A percentile compares a stretch with the other conserved stretches of the same genome.
Conservation (phyloP, 2,329 filamentous ascomycete species). For the Epicoccum nigrum region DNA sequence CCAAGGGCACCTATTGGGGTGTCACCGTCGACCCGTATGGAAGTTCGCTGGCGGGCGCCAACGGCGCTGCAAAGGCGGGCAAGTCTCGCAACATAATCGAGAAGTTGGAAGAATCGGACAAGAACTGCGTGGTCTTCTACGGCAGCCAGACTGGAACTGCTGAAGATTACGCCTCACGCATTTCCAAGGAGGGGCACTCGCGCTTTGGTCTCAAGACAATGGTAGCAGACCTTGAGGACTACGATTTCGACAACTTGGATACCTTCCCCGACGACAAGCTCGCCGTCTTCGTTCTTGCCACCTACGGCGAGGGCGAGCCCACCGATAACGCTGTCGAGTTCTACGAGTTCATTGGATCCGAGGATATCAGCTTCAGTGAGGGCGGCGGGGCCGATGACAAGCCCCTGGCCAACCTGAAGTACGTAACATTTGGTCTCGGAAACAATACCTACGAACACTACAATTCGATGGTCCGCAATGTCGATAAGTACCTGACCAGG, state of each 20-base stretch:
- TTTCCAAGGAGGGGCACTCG: constrained; percentile 97
- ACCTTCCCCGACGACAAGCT: constrained; percentile 87
- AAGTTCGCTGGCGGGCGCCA: constrained; percentile 70
- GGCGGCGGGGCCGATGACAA: constrained; percentile 66
- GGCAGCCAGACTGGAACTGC: constrained; percentile 98
- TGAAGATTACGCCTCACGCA: constrained; percentile 94
- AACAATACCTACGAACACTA: constrained; percentile 99
- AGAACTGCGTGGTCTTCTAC: constrained; percentile 98
- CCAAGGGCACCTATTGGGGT: constrained; percentile 94
- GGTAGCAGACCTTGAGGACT: constrained; percentile 97
- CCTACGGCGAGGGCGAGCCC: constrained; percentile 97
- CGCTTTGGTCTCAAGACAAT: constrained; percentile 96
- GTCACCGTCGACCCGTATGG: constrained; percentile 89
- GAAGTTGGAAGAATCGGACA: constrained; percentile 93
- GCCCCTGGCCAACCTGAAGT: constrained; percentile 83
- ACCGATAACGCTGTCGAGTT: constrained; percentile 99
- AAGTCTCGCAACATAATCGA: constrained; percentile 92
- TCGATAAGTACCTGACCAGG: constrained; percentile 79
- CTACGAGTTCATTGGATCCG: constrained; percentile 90
- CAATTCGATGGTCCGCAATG: constrained; percentile 96
- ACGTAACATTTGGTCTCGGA: constrained; percentile 92
- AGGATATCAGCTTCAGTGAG: constrained; percentile 81
- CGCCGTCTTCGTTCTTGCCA: constrained; percentile 93
- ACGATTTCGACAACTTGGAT: constrained; percentile 95
- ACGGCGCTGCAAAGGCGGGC: constrained; percentile 72